phyloP scores from a whole-genome alignment of 495 filamentous ascomycete species.

The Aspergillus ostianus region DNA sequence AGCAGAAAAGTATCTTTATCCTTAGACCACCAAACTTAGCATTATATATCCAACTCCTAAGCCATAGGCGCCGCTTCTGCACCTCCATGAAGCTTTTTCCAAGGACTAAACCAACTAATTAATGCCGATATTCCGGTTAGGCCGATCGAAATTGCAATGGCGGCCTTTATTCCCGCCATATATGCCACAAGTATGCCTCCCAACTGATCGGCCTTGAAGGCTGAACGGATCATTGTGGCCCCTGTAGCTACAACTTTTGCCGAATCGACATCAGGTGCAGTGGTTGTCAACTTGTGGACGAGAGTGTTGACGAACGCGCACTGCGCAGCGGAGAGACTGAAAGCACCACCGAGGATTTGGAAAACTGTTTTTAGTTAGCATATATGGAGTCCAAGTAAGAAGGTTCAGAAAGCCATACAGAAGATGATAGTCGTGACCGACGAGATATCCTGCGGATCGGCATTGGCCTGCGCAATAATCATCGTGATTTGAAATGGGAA shows the following conservation, averaged over 20 bases:
- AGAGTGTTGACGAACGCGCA: conserved; percentile 67
- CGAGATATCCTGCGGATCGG: too few relatives aligned
- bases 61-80: too few relatives aligned
- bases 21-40: too few relatives aligned
- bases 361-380: conserved; percentile 54
- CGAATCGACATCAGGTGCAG: conserved; percentile 35
- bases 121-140: not conserved
- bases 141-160: not conserved
- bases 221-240: conserved; percentile 52
- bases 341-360: conserved; percentile 58
- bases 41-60: too few relatives aligned
- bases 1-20: too few relatives aligned
- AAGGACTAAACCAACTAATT: too few relatives aligned
- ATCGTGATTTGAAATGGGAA: too few relatives aligned
- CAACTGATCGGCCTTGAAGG: conserved; percentile 41
- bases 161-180: not conserved
- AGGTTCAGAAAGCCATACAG: too few relatives aligned
- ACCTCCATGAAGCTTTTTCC: too few relatives aligned
- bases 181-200: conserved; percentile 58
- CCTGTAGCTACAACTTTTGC: conserved; percentile 52
- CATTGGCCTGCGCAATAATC: too few relatives aligned
- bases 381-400: too few relatives aligned
- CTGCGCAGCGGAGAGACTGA: conserved; percentile 65
- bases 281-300: conserved; percentile 42
- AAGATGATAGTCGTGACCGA: too few relatives aligned